Base-by-base conservation (phyloP, 352 stramenopile genomes). In the Globisporangium splendens region DNA sequence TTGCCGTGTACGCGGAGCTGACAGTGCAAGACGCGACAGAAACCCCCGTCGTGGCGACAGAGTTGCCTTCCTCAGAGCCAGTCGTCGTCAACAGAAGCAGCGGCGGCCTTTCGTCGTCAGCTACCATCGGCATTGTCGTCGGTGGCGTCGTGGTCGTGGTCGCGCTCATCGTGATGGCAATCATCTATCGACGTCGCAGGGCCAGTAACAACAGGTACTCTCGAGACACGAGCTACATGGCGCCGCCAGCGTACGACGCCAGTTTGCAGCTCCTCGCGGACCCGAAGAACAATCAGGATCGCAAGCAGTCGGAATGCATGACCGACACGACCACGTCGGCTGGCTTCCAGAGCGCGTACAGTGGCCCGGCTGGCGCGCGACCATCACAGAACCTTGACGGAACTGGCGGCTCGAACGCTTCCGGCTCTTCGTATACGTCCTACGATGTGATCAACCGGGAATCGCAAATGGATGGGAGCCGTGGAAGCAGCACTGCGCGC, bases 61-160 rank as follows among this genome's bases (percentile, higher is more conserved):
- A 12, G n/a, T 51, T 57, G 8, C 46, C 24, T 0, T 14, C 44
- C 15, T 22, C 53, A 13, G 14, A 48, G 17, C 13, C 38, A 21
- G 39, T 39, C 15, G 38, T 33, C 1, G 59, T 35, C 28, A 28
- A 6, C 8, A 24, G 31, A 15, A 43, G 22, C 18, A 70, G 68
- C 31, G 50, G 61, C 14, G 66, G 74, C 0, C 56, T 90, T 11
- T 88, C 80, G 1, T 64, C 65, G n/a, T 69, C 55, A 2, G 70
- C 70, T 15, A 73, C 77, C 14, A 70, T 88, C 56, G 78, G 70
- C 13, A 88, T 90, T 56, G 64, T 88, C 53, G 70, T 87, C n/a
- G 75, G 71, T 12, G 72, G 61, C 14, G 59, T 87, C 53, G 69
- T 88, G 31, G 53, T 85, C 8, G 59, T 86, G 0, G 66, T 75